Conservation (phyloP, 768 basidiomycete genomes). For the Amylocystis lapponica region DNA sequence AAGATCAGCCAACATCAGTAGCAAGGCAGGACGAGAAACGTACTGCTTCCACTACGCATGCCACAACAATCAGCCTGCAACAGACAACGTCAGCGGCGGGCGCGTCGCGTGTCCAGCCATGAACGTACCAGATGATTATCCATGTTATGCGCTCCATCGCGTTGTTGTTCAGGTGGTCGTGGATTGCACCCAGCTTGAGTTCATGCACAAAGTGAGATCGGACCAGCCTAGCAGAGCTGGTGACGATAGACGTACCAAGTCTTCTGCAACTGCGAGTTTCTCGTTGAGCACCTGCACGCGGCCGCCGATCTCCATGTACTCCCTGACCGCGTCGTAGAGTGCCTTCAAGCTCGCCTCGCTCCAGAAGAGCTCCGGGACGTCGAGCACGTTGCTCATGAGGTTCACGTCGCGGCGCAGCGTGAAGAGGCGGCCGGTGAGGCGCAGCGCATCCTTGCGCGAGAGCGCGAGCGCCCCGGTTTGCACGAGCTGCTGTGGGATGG, state of each 20-base stretch:
- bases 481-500: slow-evolving; percentile 83
- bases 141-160: slow-evolving; percentile 90
- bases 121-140: slow-evolving; percentile 62
- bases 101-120: slow-evolving; percentile 28
- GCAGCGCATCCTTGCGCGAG: slow-evolving; percentile 76
- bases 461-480: slow-evolving; percentile 69
- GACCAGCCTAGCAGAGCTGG: not conserved
- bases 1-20: not conserved
- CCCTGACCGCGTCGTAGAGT: slow-evolving; percentile 87
- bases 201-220: not conserved
- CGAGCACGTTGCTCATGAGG: slow-evolving; percentile 87
- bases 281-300: slow-evolving; percentile 86
- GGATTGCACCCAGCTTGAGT: slow-evolving; percentile 77
- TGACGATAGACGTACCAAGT: slow-evolving; percentile 54
- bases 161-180: slow-evolving; percentile 85
- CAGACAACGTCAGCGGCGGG: slow-evolving; percentile 11
- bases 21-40: slow-evolving; percentile 18
- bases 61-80: slow-evolving; percentile 87
- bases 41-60: slow-evolving; percentile 84
- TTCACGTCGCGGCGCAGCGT: slow-evolving; percentile 87
- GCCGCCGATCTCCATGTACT: slow-evolving; percentile 89
- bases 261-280: slow-evolving; percentile 79
- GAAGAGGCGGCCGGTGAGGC: slow-evolving; percentile 70
- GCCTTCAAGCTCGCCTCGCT: slow-evolving; percentile 85
- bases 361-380: slow-evolving; percentile 94